These are phyloP conservation scores for Diatrype stigma DNA, from an alignment of 2,329 filamentous ascomycete species.

Conservation along the genomic window DNA sequence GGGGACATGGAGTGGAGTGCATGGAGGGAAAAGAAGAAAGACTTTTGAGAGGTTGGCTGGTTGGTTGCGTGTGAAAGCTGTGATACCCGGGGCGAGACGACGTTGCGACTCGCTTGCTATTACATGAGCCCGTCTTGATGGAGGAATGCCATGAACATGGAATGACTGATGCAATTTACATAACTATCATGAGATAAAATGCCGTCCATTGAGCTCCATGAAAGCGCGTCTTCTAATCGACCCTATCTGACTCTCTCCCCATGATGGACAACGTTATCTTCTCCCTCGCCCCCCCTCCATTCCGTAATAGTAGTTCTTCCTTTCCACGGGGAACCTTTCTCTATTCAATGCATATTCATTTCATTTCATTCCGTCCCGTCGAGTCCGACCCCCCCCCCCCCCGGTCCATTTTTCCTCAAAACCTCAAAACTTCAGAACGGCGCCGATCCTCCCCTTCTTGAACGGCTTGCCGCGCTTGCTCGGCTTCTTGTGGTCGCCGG, in stretches of 20 bases:
- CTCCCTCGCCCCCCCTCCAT: neutral
- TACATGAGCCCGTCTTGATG: neutral
- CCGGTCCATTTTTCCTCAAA: no score
- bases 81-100: slow-evolving; percentile 9
- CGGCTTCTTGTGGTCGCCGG: slow-evolving; percentile 29
- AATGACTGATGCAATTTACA: neutral
- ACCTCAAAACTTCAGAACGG: no score
- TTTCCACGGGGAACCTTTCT: no score
- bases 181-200: neutral
- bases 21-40: neutral
- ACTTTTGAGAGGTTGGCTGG: neutral
- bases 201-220: neutral
- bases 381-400: no score
- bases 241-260: no score
- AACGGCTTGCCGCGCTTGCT: slow-evolving; percentile 19
- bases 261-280: neutral
- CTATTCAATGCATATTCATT: no score
- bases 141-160: neutral
- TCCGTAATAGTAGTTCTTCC: no score
- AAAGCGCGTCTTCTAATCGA: neutral
- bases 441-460: slow-evolving; percentile 28
- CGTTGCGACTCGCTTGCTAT: neutral
- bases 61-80: slow-evolving; percentile 5
- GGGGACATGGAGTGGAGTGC: no score
- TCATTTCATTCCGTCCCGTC: no score